Base-by-base conservation (phyloP, 768 basidiomycete genomes). In the Auriscalpium orientale region DNA sequence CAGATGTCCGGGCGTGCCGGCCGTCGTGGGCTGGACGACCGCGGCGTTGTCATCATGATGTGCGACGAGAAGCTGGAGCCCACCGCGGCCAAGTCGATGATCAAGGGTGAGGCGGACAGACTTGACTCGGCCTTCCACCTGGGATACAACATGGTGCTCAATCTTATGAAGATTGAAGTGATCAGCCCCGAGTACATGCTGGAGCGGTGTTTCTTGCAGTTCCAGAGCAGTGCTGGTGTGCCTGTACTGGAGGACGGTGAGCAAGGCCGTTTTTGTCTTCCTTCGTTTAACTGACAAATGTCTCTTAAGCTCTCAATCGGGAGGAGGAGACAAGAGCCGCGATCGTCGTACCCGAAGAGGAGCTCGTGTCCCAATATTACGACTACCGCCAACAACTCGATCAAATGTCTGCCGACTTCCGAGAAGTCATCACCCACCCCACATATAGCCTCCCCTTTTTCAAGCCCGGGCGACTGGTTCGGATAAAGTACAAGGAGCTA, bases 41-140 rank as follows among this genome's bases (percentile, higher is more conserved):
- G 97, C n/a, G 97, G 97, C 53, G 92, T 98, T 50, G 97, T 99
- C 51, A 98, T 99, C 64, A 90, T 99, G 92, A 98, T 99, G 97
- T 90, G 89, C 68, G 97, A 98, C 70, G 93, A 98, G 74, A 98
- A 95, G 71, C 78, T 99, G 46, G 97, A 98, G 64, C 95, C 97
- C 0, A 68, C 81, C 2, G 83, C 88, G 0, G 95, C 97, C 38
- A 98, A 95, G 75, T 80, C 78, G 53, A 99, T 99, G 97, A 88
- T 99, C 65, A 98, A 98, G 71, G 97, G 97, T 47, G 89, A 95
- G 74, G 94, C 97, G 4, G 95, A 99, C 68, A 79, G 95, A 49
- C 76, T 99, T 51, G 94, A 98, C 70, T 99, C 97, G 7, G 97
- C 97, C 4, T 99, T 99, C 76, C 94, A 98, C 72, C 76, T 99